Evolutionary conservation across 352 stramenopile species (phyloP).

Genomic region (Peronosclerospora sorghi): DNA sequence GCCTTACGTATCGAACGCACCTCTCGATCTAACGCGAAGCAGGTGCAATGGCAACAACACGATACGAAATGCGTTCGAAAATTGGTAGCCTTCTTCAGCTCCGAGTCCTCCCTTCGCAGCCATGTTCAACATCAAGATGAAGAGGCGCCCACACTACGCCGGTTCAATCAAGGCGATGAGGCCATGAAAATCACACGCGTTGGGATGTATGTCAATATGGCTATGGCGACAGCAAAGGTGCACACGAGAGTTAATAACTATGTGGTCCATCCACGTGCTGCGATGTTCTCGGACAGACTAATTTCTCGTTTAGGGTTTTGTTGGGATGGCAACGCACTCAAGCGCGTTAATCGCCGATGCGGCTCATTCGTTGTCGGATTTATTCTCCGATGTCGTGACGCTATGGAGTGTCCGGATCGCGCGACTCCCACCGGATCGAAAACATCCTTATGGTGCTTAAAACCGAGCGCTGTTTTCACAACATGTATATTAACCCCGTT

Average conservation of each 20-base stretch:
- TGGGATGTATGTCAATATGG: conserved; percentile 89
- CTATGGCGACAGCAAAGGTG: conserved; percentile 86
- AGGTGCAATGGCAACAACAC: conserved; percentile 6
- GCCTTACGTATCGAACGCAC: no score
- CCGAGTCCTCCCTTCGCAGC: not conserved
- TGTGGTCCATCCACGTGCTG: no score
- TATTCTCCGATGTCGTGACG: conserved; percentile 95
- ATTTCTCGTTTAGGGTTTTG: conserved; percentile 56
- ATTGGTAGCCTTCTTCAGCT: conserved; percentile 10
- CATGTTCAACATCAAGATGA: conserved; percentile 3
- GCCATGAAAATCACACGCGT: conserved; percentile 86
- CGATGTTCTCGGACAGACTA: no score
- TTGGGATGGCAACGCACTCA: conserved; percentile 74
- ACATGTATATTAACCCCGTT: no score
- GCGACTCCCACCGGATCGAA: conserved; percentile 88
- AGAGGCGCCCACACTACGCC: not conserved
- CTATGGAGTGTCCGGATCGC: conserved; percentile 89
- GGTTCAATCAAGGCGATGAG: conserved; percentile 30
- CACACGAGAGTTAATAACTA: no score
- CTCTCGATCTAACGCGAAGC: no score
- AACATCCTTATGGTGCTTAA: conserved; percentile 74
- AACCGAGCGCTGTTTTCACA: not conserved
- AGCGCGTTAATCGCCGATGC: conserved; percentile 92
- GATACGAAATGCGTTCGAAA: not conserved
- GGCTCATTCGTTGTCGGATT: conserved; percentile 91